Base-by-base conservation (phyloP, 192 early-diverging fungal species). In the Backusella parvicylindrica region DNA sequence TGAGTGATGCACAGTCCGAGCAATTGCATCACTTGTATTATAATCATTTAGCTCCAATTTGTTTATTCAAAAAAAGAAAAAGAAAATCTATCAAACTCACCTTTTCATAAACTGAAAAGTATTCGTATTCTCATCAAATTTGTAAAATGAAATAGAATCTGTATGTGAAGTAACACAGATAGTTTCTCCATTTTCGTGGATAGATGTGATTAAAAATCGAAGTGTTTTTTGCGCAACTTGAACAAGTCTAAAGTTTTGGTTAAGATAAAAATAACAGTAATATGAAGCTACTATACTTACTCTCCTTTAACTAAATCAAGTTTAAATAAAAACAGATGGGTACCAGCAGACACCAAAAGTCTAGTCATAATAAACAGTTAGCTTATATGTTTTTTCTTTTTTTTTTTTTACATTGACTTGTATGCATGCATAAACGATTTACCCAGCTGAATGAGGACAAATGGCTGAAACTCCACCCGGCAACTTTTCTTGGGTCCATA, bases 381-480 rank as follows among this genome's bases (percentile, higher is more conserved):
- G n/a, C n/a, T n/a, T n/a, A n/a, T n/a, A n/a, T n/a, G n/a, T n/a
- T n/a, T n/a, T n/a, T n/a, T n/a, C n/a, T n/a, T n/a, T n/a, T n/a
- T n/a, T n/a, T n/a, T n/a, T n/a, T n/a, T n/a, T n/a, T n/a, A n/a
- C n/a, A n/a, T n/a, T n/a, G n/a, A n/a, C n/a, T n/a, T n/a, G n/a
- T n/a, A n/a, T n/a, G n/a, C n/a, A n/a, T n/a, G n/a, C 5, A 47
- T 16, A 47, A 18, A 47, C 15, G 2, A 40, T 16, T 68, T 79
- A 79, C 78, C 73, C 71, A 5, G 28, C 63, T 3, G 73, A n/a
- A 72, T 75, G 78, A 30, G 73, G 73, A 63, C 78, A 75, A 1
- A 80, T 71, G 21, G 78, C 64, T 3, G 65, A 64, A 7, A 80
- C 74, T 9, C 70, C 78, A 35, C 70, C 74, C 23, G 70, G 74